Conservation (phyloP, 106 monocot species). For the Dendrobium huoshanense region DNA sequence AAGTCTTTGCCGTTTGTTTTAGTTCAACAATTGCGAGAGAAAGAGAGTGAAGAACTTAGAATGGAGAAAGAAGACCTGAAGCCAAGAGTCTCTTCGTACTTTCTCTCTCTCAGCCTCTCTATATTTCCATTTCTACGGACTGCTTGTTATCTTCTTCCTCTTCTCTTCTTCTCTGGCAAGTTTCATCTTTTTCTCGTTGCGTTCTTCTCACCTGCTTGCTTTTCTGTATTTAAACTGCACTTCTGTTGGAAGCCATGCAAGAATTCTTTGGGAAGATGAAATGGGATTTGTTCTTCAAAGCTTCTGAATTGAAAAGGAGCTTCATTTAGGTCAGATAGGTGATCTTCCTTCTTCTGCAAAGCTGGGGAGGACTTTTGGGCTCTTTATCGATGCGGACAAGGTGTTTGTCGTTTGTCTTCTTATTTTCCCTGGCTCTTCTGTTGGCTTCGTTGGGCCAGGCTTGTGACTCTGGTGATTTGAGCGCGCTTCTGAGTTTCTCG, state of each 20-base stretch:
- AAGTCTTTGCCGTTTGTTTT: background rate
- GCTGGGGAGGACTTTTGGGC: background rate
- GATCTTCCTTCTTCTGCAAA: background rate
- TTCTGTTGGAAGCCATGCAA: too few relatives aligned
- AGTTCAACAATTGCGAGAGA: background rate
- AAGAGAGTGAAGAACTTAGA: background rate
- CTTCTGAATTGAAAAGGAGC: background rate
- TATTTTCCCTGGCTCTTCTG: background rate
- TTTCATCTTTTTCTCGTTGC: background rate
- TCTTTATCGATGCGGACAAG: background rate
- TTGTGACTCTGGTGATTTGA: conserved; percentile 13
- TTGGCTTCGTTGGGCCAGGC: background rate
- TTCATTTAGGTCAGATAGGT: background rate
- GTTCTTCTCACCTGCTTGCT: too few relatives aligned
- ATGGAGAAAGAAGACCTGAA: conserved; percentile 6
- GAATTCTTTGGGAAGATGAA: background rate
- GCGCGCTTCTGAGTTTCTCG: conserved; percentile 14
- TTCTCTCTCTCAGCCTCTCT: background rate
- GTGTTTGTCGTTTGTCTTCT: conserved; percentile 4
- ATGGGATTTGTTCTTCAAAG: background rate
- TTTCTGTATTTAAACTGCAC: too few relatives aligned
- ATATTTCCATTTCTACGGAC: background rate
- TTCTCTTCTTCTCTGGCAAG: background rate
- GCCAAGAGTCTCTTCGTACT: background rate
- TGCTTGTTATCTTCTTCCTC: background rate